Evolutionary conservation across 1,139 yeast species (phyloP).

Genomic region (Scheffersomyces segobiensis): DNA sequence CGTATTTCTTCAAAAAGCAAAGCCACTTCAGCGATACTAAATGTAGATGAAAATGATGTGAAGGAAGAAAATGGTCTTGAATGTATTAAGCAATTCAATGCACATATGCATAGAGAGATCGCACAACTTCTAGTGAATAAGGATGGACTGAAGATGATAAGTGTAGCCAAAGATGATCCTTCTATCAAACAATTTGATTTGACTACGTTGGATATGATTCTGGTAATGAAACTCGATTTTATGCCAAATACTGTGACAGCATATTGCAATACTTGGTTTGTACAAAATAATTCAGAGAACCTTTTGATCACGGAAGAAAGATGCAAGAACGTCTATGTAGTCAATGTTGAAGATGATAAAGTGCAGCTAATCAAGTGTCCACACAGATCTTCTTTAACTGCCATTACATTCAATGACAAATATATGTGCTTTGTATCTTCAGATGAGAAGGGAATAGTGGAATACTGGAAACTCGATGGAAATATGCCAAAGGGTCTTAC

Average conservation of each 20-base stretch:
- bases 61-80: conserved; percentile 21
- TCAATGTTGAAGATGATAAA: conserved; percentile 22
- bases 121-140: conserved; percentile 12
- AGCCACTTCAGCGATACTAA: background rate
- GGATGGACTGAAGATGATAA: conserved; percentile 26
- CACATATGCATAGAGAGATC: conserved; percentile 22
- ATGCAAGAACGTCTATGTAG: conserved; percentile 16
- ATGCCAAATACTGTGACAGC: conserved; percentile 16
- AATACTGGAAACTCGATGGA: conserved; percentile 37
- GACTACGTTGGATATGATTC: conserved; percentile 41
- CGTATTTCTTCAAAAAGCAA: conserved; percentile 5
- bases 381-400: conserved; percentile 30
- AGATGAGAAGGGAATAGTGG: conserved; percentile 44
- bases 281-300: conserved; percentile 10
- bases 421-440: conserved; percentile 36
- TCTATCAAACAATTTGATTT: conserved; percentile 41
- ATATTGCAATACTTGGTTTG: conserved; percentile 20
- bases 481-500: conserved; percentile 9
- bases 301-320: conserved; percentile 24
- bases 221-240: conserved; percentile 24
- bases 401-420: conserved; percentile 26
- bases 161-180: conserved; percentile 28
- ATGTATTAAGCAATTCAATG: conserved; percentile 36
- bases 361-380: conserved; percentile 15
- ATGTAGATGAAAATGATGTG: conserved; percentile 6